Conservation (phyloP, 176 grass and related monocot genomes). For the Tillandsia leiboldiana region DNA sequence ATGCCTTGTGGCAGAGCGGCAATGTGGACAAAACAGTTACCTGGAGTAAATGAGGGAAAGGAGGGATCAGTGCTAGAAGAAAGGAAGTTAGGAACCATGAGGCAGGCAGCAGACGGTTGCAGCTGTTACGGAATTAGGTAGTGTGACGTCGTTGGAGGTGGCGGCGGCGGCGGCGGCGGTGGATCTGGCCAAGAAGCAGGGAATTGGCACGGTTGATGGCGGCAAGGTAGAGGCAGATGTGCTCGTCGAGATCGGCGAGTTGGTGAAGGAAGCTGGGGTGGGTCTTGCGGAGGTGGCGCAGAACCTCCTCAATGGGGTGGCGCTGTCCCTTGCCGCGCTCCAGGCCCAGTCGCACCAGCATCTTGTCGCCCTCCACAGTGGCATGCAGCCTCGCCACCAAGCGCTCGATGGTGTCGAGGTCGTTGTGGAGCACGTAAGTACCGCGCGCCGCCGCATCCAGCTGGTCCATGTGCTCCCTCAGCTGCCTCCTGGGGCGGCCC, state of each 20-base stretch:
- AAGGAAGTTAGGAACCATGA: too few species aligned
- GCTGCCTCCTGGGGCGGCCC: slow-evolving; percentile 23
- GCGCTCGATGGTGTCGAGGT: slow-evolving; percentile 66
- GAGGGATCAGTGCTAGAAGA: too few species aligned
- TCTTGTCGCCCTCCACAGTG: slow-evolving; percentile 80
- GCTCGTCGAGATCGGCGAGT: slow-evolving; percentile 69
- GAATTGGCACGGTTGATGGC: slow-evolving; percentile 66
- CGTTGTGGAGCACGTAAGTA: slow-evolving; percentile 72
- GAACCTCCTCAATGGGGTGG: slow-evolving; percentile 79
- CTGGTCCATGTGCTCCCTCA: slow-evolving; percentile 53
- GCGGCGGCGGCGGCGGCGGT: background rate
- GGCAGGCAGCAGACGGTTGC: too few species aligned
- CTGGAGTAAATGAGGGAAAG: too few species aligned
- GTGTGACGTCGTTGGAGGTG: background rate
- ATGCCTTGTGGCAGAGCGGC: too few species aligned
- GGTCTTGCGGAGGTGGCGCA: slow-evolving; percentile 62
- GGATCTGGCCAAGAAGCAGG: slow-evolving; percentile 60
- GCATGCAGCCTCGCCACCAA: slow-evolving; percentile 59
- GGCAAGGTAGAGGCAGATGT: slow-evolving; percentile 81
- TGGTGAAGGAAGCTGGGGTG: slow-evolving; percentile 58
- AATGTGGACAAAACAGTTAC: too few species aligned
- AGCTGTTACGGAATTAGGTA: too few species aligned
- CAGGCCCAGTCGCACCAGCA: slow-evolving; percentile 56
- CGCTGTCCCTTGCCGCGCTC: slow-evolving; percentile 55
- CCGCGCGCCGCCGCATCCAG: slow-evolving; percentile 70